Evolutionary conservation across 345 rosid species (phyloP), one percentile per base, ranked within the genome.

Genomic region (Physaria fendleri): DNA sequence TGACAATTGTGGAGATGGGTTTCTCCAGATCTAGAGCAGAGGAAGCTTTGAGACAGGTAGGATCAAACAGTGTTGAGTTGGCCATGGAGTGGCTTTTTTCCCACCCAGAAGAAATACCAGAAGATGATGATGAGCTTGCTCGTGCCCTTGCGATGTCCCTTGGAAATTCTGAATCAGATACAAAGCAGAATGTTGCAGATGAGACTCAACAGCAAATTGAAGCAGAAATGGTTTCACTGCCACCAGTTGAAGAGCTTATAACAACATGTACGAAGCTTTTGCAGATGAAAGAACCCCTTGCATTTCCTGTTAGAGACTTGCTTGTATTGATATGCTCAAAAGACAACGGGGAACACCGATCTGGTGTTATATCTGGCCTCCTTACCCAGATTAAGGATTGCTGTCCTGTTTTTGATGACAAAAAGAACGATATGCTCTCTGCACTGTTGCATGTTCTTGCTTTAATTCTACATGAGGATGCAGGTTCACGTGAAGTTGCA

Each of bases 31-130:
- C 87, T 35, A 82, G 98, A 75, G 98, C 96, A 5, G 98, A 92
- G 70, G 96, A 92, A 78, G 96, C 98, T 41, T 68, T 92, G 63
- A 81, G 98, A 77, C 98, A 84, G 61, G 93, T 92, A 59, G 93
- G 89, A 56, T 82, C 93, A 33, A 84, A 83, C 54, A 88, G 95
- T 74, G 98, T 92, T 68, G 98, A 92, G 71, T 66, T 88, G 78
- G 98, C 98, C 49, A 92, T 83, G 93, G 98, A 92, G 74, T 92
- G 98, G 98, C 75, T 92, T 64, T 88, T 81, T 73, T 79, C 98
- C 62, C 96, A 88, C 77, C 86, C 85, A 4, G 98, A 88, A 76
- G 98, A 92, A 77, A 42, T 68, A 69, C 91, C 65, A 71, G 98
- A 92, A 74, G 98, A 92, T 61, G 98, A 92, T 80, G 96, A 92